Evolutionary conservation across 2,329 filamentous ascomycete species (phyloP).

Genomic region (Fusarium mexicanum): DNA sequence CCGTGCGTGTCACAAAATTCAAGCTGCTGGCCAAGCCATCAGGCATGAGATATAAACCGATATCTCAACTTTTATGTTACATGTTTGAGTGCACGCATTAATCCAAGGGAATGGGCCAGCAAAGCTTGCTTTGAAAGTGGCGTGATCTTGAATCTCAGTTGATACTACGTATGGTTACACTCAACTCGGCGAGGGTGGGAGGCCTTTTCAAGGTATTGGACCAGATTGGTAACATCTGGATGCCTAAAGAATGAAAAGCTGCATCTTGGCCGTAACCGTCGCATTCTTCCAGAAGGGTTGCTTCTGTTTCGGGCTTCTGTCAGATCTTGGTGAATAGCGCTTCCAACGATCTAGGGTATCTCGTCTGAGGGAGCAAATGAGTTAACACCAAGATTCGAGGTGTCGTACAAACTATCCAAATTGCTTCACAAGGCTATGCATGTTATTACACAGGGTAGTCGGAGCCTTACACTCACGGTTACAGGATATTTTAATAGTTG

Average conservation of each 20-base stretch:
- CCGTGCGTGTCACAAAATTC: conserved; percentile 5
- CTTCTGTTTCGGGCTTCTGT: not conserved
- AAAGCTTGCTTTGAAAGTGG: conserved; percentile 6
- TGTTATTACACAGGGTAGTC: not conserved
- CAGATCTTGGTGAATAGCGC: not conserved
- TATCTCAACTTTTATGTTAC: not conserved
- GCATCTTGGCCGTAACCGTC: not conserved
- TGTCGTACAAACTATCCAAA: not conserved
- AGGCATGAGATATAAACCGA: not conserved
- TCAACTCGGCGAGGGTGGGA: not conserved
- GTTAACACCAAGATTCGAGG: not conserved
- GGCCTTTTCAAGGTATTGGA: not conserved
- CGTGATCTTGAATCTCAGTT: not conserved
- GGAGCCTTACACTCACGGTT: not conserved
- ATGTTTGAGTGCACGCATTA: not conserved
- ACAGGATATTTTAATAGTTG: not conserved
- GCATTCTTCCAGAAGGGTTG: not conserved
- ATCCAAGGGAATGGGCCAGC: not conserved
- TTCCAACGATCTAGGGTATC: not conserved
- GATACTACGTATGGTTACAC: not conserved
- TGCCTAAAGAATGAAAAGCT: not conserved
- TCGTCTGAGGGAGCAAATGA: not conserved
- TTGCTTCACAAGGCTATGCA: not conserved
- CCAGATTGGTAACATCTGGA: not conserved
- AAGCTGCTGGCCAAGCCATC: conserved; percentile 3